These are phyloP conservation scores for Xylaria multiplex DNA, from an alignment of 2,329 filamentous ascomycete species.

Conservation along the genomic window DNA sequence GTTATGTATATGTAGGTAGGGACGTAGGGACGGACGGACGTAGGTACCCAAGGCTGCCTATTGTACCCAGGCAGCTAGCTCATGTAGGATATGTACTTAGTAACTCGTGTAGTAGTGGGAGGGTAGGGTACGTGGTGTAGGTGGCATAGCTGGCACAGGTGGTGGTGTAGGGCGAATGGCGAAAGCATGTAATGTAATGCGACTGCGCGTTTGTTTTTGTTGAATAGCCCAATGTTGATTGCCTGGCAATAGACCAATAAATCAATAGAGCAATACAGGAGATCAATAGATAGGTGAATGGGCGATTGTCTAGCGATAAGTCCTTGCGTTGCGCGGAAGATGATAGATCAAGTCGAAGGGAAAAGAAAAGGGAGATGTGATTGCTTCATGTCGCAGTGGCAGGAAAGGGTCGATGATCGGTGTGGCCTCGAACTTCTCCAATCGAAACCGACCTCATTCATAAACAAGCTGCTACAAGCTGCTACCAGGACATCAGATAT, in stretches of 20 bases:
- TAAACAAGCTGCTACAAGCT: constrained; percentile 1
- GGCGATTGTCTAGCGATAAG: constrained; percentile 11
- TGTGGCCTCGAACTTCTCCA: constrained; percentile 24
- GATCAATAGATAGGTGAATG: background rate
- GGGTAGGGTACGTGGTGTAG: background rate
- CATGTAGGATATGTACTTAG: background rate
- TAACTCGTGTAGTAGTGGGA: background rate
- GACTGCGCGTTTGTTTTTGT: background rate
- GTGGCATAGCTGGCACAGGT: background rate
- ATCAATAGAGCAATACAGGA: too few relatives aligned
- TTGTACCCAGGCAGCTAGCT: background rate
- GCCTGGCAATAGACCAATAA: too few relatives aligned
- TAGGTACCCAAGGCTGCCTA: background rate
- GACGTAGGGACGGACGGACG: background rate
- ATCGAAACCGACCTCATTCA: constrained; percentile 12
- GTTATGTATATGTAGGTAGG: background rate
- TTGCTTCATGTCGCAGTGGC: constrained; percentile 22
- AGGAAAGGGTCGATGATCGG: constrained; percentile 27
- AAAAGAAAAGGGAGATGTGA: constrained; percentile 29
- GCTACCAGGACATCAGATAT: background rate
- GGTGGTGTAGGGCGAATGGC: background rate
- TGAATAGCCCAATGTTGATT: background rate
- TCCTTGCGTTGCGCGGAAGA: constrained; percentile 1
- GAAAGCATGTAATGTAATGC: background rate
- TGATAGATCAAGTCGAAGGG: constrained; percentile 24